phyloP scores from a whole-genome alignment of 345 rosid genomes.

The Citrus unshiu region DNA sequence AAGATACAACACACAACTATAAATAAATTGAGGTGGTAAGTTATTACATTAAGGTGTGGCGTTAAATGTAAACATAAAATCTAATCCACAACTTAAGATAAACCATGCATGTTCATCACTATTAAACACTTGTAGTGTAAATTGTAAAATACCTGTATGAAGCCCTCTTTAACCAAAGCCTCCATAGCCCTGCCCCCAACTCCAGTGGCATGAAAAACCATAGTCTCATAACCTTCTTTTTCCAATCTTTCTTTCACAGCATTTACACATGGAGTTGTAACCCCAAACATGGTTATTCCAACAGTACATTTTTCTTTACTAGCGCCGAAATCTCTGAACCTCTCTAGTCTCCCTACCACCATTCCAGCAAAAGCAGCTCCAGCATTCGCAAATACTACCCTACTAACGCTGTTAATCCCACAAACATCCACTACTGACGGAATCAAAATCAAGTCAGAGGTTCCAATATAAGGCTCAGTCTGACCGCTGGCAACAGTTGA shows the following conservation, averaged over 20 bases:
- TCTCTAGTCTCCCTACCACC: constrained; percentile 61
- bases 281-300: constrained; percentile 94
- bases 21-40: neutral
- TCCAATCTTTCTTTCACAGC: constrained; percentile 61
- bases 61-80: neutral
- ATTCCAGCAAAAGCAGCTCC: constrained; percentile 91
- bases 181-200: constrained; percentile 97
- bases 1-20: neutral
- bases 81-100: neutral
- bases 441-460: constrained; percentile 73
- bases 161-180: constrained; percentile 69
- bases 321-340: constrained; percentile 4
- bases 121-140: neutral
- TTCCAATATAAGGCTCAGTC: constrained; percentile 75
- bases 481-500: constrained; percentile 93
- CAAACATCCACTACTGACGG: constrained; percentile 91
- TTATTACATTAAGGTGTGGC: neutral
- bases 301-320: constrained; percentile 41
- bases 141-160: constrained; percentile 58
- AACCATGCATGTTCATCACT: neutral
- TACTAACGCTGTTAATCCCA: constrained; percentile 86
- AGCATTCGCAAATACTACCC: constrained; percentile 73
- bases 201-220: constrained; percentile 95
- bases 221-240: constrained; percentile 71
- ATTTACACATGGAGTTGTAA: constrained; percentile 80